These are phyloP conservation scores for Sonneratia caseolaris DNA, from an alignment of 345 rosid genomes.

Conservation along the genomic window DNA sequence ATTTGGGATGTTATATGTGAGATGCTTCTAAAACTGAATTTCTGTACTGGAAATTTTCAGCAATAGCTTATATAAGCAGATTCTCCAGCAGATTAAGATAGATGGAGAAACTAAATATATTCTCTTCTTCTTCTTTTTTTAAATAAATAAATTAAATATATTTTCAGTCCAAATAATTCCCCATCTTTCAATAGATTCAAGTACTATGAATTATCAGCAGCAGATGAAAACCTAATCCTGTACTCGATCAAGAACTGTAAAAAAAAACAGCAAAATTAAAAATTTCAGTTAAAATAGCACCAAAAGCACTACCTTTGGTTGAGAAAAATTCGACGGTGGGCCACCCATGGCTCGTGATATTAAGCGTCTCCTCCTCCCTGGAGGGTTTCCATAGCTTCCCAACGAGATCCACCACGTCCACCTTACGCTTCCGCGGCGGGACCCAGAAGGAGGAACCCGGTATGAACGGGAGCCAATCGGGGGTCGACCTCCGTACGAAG, in stretches of 20 bases:
- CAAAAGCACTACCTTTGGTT: slow-evolving; percentile 12
- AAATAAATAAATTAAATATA: no score
- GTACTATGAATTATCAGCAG: background rate
- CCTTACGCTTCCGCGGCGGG: slow-evolving; percentile 17
- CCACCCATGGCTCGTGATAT: slow-evolving; percentile 29
- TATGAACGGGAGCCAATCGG: slow-evolving; percentile 46
- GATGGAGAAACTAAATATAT: no score
- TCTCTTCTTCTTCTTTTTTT: no score
- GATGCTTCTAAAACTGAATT: background rate
- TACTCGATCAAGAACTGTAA: background rate
- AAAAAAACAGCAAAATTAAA: background rate
- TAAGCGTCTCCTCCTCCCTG: slow-evolving; percentile 20
- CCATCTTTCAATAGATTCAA: background rate
- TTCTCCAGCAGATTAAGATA: no score
- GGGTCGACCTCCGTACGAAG: slow-evolving; percentile 27
- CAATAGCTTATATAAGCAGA: no score
- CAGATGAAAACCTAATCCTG: background rate
- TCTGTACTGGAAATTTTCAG: no score
- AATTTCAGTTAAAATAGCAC: background rate
- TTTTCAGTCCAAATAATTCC: no score
- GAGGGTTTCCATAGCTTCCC: slow-evolving; percentile 13
- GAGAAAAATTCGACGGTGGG: slow-evolving; percentile 21
- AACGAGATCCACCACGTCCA: slow-evolving; percentile 14
- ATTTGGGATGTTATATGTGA: background rate
- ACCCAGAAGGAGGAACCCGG: slow-evolving; percentile 48